These are phyloP conservation scores for Hymenotorrendiella dingleyae DNA, from an alignment of 2,329 filamentous ascomycete species.

Conservation along the genomic window DNA sequence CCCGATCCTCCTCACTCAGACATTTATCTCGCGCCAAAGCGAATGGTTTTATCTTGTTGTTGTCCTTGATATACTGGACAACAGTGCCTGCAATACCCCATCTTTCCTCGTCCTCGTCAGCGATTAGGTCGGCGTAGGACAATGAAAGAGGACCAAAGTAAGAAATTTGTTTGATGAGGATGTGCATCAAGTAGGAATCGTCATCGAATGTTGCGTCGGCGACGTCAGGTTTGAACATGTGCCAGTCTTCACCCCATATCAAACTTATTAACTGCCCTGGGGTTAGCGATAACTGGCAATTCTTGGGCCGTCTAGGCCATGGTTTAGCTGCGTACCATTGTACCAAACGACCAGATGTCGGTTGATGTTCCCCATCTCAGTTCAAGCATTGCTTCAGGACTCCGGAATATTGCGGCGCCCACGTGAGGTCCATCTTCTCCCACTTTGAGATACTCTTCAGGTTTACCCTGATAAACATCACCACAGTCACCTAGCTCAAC, in stretches of 20 bases:
- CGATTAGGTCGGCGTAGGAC: slow-evolving; percentile 22
- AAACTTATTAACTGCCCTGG: slow-evolving; percentile 16
- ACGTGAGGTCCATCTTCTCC: slow-evolving; percentile 16
- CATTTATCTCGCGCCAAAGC: slow-evolving; percentile 19
- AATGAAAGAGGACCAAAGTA: slow-evolving; percentile 20
- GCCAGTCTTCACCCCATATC: slow-evolving; percentile 16
- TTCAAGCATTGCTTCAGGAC: slow-evolving; percentile 18
- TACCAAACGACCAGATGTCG: slow-evolving; percentile 23
- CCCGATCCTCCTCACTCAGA: slow-evolving; percentile 20
- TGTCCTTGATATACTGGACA: slow-evolving; percentile 19
- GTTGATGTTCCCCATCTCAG: slow-evolving; percentile 20
- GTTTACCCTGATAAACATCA: slow-evolving; percentile 11
- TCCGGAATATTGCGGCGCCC: slow-evolving; percentile 16
- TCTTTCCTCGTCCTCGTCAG: slow-evolving; percentile 19
- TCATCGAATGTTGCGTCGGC: slow-evolving; percentile 11
- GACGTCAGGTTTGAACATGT: slow-evolving; percentile 19
- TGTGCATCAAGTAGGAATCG: slow-evolving; percentile 20
- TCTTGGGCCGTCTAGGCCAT: background rate
- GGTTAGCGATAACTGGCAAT: slow-evolving; percentile 4
- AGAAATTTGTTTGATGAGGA: slow-evolving; percentile 21
- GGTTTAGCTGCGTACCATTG: slow-evolving; percentile 10
- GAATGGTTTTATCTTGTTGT: slow-evolving; percentile 23
- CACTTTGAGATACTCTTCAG: no score
- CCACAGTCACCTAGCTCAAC: slow-evolving; percentile 12
- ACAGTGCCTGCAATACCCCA: slow-evolving; percentile 17